Evolutionary conservation across 1,284 basidiomycete genomes (phyloP).

Genomic region (Leccinum colubrinum): DNA sequence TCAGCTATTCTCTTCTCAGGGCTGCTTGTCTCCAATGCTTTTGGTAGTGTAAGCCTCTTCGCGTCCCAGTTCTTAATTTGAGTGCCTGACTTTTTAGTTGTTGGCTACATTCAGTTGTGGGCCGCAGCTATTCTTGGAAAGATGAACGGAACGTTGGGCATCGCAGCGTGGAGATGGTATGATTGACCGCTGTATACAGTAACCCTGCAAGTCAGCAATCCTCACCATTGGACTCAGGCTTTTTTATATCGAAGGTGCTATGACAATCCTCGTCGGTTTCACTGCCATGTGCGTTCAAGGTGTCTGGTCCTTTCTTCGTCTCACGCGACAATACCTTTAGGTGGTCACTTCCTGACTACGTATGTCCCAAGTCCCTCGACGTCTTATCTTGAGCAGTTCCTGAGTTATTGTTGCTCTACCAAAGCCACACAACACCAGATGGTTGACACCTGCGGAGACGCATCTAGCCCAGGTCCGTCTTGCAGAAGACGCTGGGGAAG

Average conservation of each 20-base stretch:
- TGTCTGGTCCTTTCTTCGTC: background rate
- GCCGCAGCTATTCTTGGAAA: slow-evolving; percentile 67
- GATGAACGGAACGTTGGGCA: slow-evolving; percentile 67
- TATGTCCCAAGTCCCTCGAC: slow-evolving; percentile 25
- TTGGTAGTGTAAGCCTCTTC: slow-evolving; percentile 55
- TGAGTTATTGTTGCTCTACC: background rate
- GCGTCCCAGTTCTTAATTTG: slow-evolving; percentile 39
- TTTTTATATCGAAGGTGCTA: slow-evolving; percentile 63
- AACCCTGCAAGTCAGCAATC: too few species aligned
- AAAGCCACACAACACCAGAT: slow-evolving; percentile 65
- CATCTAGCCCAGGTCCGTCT: slow-evolving; percentile 45
- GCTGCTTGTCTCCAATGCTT: slow-evolving; percentile 71
- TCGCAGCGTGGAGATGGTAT: slow-evolving; percentile 71
- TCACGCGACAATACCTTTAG: slow-evolving; percentile 24
- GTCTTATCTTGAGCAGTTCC: background rate
- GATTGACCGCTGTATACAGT: slow-evolving; percentile 6
- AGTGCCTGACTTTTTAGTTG: background rate
- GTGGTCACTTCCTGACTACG: slow-evolving; percentile 56
- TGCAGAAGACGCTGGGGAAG: background rate
- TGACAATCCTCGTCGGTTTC: slow-evolving; percentile 56
- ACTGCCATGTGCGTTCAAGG: slow-evolving; percentile 47
- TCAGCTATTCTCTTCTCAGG: slow-evolving; percentile 70
- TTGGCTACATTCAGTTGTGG: background rate
- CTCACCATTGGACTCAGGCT: slow-evolving; percentile 35
- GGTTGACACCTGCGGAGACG: slow-evolving; percentile 57